Percentiles rank a stretch among this genome's conserved stretches.
Evolutionary conservation across 208 protist species (phyloP).

Genomic region (Trypanosomatidae sp.): DNA sequence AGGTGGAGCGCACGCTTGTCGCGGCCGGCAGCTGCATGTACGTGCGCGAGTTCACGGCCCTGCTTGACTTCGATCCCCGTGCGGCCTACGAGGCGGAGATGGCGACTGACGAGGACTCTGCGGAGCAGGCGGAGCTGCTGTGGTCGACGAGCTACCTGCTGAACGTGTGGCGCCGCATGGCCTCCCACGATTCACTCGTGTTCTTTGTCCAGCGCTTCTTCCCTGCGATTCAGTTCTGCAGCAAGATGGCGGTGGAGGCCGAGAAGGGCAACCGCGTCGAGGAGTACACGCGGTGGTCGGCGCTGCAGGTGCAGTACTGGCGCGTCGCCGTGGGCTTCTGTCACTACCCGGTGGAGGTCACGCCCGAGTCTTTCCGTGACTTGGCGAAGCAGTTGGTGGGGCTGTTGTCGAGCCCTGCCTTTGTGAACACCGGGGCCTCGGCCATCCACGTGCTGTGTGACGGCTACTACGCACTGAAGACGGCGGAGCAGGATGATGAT

Average conservation of each 20-base stretch:
- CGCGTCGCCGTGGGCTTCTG: constrained; percentile 79
- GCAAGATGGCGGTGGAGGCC: constrained; percentile 47
- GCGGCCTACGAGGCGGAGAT: constrained; percentile 56
- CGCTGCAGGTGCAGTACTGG: constrained; percentile 78
- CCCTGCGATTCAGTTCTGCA: constrained; percentile 72
- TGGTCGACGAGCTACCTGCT: constrained; percentile 82
- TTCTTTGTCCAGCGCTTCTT: constrained; percentile 82
- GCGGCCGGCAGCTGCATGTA: constrained; percentile 74
- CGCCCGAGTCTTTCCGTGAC: constrained; percentile 69
- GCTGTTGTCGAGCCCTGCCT: constrained; percentile 45
- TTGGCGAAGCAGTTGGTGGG: constrained; percentile 82
- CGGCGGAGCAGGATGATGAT: constrained; percentile 45
- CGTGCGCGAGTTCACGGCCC: constrained; percentile 65
- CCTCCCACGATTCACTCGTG: constrained; percentile 80
- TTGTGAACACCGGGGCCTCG: constrained; percentile 76
- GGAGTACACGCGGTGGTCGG: constrained; percentile 60
- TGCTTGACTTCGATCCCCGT: constrained; percentile 76
- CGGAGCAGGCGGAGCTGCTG: constrained; percentile 22
- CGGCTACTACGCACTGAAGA: constrained; percentile 59
- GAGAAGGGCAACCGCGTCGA: constrained; percentile 45
- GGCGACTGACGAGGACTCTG: constrained; percentile 27
- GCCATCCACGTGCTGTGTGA: constrained; percentile 78
- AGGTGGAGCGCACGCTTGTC: constrained; percentile 73
- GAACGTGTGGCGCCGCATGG: constrained; percentile 70
- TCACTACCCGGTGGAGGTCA: constrained; percentile 73